Evolutionary conservation across 768 basidiomycete genomes (phyloP).

Genomic region (Exidia glandulosa): DNA sequence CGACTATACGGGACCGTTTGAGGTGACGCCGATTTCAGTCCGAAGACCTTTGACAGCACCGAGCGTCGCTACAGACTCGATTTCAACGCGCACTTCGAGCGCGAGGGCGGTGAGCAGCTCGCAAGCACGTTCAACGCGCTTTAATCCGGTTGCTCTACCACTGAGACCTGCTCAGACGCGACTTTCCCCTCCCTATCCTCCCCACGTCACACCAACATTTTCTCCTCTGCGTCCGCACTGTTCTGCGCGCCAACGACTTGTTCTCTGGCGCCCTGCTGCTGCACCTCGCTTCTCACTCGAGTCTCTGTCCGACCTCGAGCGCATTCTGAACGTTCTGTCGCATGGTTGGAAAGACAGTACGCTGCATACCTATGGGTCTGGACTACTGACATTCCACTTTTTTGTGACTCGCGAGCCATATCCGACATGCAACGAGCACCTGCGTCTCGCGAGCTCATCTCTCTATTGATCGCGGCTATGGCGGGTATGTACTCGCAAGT

Average conservation of each 20-base stretch:
- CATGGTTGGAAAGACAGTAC: slow-evolving; percentile 21
- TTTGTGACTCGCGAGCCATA: slow-evolving; percentile 23
- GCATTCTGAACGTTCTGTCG: slow-evolving; percentile 15
- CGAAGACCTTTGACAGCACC: not conserved
- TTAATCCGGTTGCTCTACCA: not conserved
- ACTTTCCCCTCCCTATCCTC: slow-evolving; percentile 4
- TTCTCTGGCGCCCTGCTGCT: slow-evolving; percentile 14
- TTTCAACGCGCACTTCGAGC: not conserved
- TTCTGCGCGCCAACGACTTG: slow-evolving; percentile 15
- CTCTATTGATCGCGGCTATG: slow-evolving; percentile 6
- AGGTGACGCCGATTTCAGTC: not conserved
- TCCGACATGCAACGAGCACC: slow-evolving; percentile 25
- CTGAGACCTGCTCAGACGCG: not conserved
- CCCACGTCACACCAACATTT: slow-evolving; percentile 6
- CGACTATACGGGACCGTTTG: not conserved
- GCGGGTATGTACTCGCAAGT: slow-evolving; percentile 24
- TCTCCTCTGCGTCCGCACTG: slow-evolving; percentile 18
- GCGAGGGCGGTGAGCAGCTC: not conserved
- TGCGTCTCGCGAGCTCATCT: slow-evolving; percentile 13
- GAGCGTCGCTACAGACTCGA: not conserved
- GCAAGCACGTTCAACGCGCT: not conserved
- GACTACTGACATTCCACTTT: slow-evolving; percentile 28
- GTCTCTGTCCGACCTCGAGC: slow-evolving; percentile 11
- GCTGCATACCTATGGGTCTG: slow-evolving; percentile 23
- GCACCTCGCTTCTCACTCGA: slow-evolving; percentile 1